Evolutionary conservation across 1,284 basidiomycete species (phyloP), one percentile per base, ranked within the genome.

Genomic region (Fistulina hepatica): DNA sequence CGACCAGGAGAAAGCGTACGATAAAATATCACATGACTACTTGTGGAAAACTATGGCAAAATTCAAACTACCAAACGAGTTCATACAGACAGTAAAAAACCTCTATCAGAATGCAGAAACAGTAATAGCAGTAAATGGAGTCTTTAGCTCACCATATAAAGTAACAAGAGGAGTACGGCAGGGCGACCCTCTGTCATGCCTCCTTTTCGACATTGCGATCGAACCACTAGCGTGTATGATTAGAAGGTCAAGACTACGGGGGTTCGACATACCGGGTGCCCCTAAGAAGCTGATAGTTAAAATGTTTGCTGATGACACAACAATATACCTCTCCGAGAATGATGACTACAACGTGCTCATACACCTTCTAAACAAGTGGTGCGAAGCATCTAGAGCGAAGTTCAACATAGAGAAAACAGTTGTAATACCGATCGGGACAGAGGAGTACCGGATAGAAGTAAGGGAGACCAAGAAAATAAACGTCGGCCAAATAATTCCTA

Each of bases 341-440:
- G 47, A 50, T 32, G 34, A 39, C 34, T 48, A 24, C 24, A 21
- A 16, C 6, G 34, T 21, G 6, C 40, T 51, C 1, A 17, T 36
- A 21, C 21, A 8, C 4, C 33, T 48, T n/a, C 42, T 51, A 5
- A 12, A 35, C 5, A 33, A 30, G 2, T 50, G 48, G 48, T 53
- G 52, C 25, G 25, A 25, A 15, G 52, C 49, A 21, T 42, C 49
- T 2, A 43, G 21, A 6, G 40, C 40, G 2, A 33, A 24, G 10
- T 42, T 42, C n/a, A 42, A 42, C 13, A 30, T 34, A 26, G 23
- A 16, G 0, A 53, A 53, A 30, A 53, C 48, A 1, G 48, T 46
- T 30, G 41, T 49, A 6, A 42, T 50, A 5, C 38, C 42, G 5
- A 33, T 43, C 3, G 42, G 42, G 1, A 24, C 13, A 6, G 28